Evolutionary conservation across 345 rosid species (phyloP).

Genomic region (Mallotus nudiflorus): DNA sequence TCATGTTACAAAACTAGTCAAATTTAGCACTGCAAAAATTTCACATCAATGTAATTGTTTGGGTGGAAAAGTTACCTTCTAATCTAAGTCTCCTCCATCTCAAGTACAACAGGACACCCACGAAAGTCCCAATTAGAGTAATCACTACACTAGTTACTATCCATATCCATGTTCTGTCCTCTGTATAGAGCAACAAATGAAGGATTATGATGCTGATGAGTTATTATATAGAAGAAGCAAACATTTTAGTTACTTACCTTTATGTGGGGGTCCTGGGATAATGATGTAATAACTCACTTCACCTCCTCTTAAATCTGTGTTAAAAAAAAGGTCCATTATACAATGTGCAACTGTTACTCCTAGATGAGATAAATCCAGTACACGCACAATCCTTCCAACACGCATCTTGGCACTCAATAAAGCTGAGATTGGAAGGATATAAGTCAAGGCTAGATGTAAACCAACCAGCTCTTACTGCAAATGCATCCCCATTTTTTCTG

Average conservation of each 20-base stretch:
- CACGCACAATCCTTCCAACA: conserved; percentile 14
- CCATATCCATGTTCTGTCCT: conserved; percentile 15
- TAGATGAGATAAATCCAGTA: not conserved
- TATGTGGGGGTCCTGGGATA: too few relatives aligned
- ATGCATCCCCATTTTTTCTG: not conserved
- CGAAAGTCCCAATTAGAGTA: not conserved
- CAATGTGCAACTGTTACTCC: not conserved
- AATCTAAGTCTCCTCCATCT: conserved; percentile 10
- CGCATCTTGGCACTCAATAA: conserved; percentile 10
- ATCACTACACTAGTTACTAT: not conserved
- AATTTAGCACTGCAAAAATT: not conserved
- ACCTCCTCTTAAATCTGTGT: not conserved
- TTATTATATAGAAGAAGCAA: too few relatives aligned
- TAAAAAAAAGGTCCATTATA: not conserved
- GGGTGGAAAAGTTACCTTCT: not conserved
- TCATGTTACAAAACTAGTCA: not conserved
- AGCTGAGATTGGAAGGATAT: not conserved
- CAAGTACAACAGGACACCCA: not conserved
- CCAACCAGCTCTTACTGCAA: not conserved
- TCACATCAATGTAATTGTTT: not conserved
- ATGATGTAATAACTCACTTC: too few relatives aligned
- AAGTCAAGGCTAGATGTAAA: not conserved
- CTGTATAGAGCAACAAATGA: not conserved
- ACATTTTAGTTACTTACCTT: too few relatives aligned
- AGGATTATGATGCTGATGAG: too few relatives aligned